Percentiles rank a stretch among this genome's conserved stretches.
These are phyloP conservation scores for Eucommia ulmoides DNA, from an alignment of 257 asterid species.

Conservation along the genomic window DNA sequence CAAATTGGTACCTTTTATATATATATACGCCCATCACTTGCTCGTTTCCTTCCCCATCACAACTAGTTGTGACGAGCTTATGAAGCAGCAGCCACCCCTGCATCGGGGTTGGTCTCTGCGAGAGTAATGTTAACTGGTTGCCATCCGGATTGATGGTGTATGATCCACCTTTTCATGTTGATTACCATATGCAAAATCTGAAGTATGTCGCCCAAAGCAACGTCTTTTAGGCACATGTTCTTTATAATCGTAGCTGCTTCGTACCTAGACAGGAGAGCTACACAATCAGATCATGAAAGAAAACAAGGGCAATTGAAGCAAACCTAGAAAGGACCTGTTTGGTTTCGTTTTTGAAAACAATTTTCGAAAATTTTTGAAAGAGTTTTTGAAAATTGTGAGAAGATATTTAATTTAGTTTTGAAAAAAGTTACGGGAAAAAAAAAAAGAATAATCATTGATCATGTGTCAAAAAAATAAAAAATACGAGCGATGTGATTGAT, in stretches of 20 bases:
- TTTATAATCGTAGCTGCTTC: constrained; percentile 79
- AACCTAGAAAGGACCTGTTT: too few relatives aligned
- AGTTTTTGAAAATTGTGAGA: too few relatives aligned
- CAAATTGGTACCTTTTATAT: neutral
- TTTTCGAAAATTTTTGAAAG: too few relatives aligned
- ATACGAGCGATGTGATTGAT: neutral
- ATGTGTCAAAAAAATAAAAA: too few relatives aligned
- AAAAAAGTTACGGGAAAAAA: too few relatives aligned
- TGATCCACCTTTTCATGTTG: constrained; percentile 63
- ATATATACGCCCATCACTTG: constrained; percentile 25
- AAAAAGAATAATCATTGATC: too few relatives aligned
- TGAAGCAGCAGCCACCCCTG: constrained; percentile 64
- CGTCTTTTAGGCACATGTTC: constrained; percentile 55
- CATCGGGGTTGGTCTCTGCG: constrained; percentile 53
- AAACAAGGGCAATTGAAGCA: too few relatives aligned
- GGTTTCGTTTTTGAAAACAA: too few relatives aligned
- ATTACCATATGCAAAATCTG: constrained; percentile 82
- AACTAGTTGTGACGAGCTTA: too few relatives aligned
- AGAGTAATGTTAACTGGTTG: constrained; percentile 59
- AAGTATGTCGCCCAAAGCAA: constrained; percentile 63
- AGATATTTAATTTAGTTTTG: too few relatives aligned
- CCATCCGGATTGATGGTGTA: constrained; percentile 70
- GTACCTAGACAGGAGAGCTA: constrained; percentile 50
- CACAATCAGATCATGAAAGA: too few relatives aligned
- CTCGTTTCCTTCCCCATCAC: constrained; percentile 8